These are phyloP conservation scores for Naematelia encephala DNA, from an alignment of 768 basidiomycete species.

Conservation along the genomic window DNA sequence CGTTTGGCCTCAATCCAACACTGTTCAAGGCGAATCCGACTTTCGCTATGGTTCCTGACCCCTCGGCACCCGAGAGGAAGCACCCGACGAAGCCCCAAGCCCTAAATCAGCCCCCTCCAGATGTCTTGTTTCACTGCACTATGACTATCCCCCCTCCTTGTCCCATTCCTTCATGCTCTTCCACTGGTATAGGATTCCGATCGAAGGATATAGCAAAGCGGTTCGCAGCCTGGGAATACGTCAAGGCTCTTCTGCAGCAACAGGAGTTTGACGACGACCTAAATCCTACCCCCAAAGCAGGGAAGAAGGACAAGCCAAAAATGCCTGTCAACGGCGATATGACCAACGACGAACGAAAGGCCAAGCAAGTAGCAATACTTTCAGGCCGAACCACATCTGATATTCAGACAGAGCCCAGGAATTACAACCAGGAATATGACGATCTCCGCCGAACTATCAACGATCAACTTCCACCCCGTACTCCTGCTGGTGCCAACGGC, in stretches of 20 bases:
- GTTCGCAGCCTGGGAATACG: conserved; percentile 15
- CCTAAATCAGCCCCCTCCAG: conserved; percentile 17
- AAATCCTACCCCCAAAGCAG: conserved; percentile 10
- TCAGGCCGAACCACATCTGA: conserved; percentile 2
- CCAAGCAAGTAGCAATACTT: conserved; percentile 9
- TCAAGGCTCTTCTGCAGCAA: conserved; percentile 15
- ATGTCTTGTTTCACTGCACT: conserved; percentile 15
- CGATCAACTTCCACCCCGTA: conserved; percentile 5
- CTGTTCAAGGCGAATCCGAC: background rate
- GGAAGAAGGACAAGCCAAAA: conserved; percentile 2
- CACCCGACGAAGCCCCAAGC: background rate
- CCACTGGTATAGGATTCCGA: conserved; percentile 10
- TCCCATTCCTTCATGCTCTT: background rate
- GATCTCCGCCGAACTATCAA: conserved; percentile 6
- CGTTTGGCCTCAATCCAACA: conserved; percentile 16
- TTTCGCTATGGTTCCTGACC: conserved; percentile 6
- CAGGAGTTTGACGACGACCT: conserved; percentile 24
- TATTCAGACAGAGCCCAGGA: conserved; percentile 3
- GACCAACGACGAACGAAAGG: background rate
- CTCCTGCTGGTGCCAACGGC: background rate
- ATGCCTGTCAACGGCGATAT: background rate
- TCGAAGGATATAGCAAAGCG: conserved; percentile 29
- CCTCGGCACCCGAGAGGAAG: background rate
- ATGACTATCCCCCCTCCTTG: conserved; percentile 13
- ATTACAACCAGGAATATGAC: conserved; percentile 2